phyloP scores from a whole-genome alignment of 1,139 yeast species.

The Kurtzmaniella quercitrusa region DNA sequence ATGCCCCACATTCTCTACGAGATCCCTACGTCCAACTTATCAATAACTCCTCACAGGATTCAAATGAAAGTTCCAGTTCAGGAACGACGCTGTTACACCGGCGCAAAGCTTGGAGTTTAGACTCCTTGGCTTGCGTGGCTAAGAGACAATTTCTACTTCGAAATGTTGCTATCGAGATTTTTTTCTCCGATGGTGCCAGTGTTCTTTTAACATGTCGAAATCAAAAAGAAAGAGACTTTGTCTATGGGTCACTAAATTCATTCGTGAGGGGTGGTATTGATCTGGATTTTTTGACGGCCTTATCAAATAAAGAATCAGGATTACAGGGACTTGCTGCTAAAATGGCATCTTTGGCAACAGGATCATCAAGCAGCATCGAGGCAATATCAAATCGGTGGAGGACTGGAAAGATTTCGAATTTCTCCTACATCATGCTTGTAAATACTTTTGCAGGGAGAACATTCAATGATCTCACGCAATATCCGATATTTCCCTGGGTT shows the following conservation, averaged over 20 bases:
- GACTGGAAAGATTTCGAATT: slow-evolving; percentile 72
- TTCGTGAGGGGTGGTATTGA: slow-evolving; percentile 49
- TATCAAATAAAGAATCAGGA: slow-evolving; percentile 38
- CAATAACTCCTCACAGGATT: slow-evolving; percentile 28
- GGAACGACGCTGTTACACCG: slow-evolving; percentile 32
- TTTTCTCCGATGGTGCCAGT: slow-evolving; percentile 70
- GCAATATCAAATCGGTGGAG: slow-evolving; percentile 69
- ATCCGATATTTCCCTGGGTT: slow-evolving; percentile 90
- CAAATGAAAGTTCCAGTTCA: slow-evolving; percentile 11
- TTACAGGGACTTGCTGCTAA: slow-evolving; percentile 32
- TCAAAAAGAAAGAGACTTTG: slow-evolving; percentile 49
- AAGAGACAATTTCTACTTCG: slow-evolving; percentile 71
- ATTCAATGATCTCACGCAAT: slow-evolving; percentile 80
- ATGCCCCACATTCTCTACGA: slow-evolving; percentile 55
- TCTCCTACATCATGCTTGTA: slow-evolving; percentile 70
- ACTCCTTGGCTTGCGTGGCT: slow-evolving; percentile 56
- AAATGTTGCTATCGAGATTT: slow-evolving; percentile 75
- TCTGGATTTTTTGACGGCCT: slow-evolving; percentile 47
- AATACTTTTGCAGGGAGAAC: slow-evolving; percentile 86
- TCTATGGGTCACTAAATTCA: slow-evolving; percentile 45
- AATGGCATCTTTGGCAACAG: slow-evolving; percentile 3
- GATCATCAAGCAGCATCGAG: slow-evolving; percentile 18
- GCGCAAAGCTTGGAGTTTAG: slow-evolving; percentile 53
- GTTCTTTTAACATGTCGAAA: slow-evolving; percentile 56
- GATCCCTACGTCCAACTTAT: slow-evolving; percentile 67